Percentiles rank a stretch among this genome's conserved stretches.
phyloP scores from a whole-genome alignment of 116 monocot genomes.

The Cymodocea nodosa region DNA sequence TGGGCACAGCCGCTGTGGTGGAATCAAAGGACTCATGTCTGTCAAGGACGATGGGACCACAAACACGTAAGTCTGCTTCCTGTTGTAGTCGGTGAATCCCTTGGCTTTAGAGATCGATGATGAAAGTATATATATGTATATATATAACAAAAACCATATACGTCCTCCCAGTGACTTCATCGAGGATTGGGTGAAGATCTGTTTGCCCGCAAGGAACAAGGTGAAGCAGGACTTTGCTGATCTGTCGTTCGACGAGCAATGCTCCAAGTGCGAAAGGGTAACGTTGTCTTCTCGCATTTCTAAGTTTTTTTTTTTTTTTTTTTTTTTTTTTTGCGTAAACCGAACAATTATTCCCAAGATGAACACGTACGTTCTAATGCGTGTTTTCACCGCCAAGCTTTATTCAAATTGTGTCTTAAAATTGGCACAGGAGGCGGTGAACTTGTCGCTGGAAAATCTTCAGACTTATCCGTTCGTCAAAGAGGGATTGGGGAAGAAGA shows the following conservation, averaged over 20 bases:
- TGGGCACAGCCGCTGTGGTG: conserved; percentile 92
- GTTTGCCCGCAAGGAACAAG: conserved; percentile 45
- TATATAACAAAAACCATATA: neutral
- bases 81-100: no score
- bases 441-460: conserved; percentile 60
- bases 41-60: conserved; percentile 37
- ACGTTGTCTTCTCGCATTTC: neutral
- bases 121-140: no score
- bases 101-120: no score
- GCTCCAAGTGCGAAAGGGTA: conserved; percentile 70
- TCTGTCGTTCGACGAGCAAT: conserved; percentile 48
- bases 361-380: neutral
- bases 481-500: conserved; percentile 47
- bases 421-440: conserved; percentile 55
- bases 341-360: neutral
- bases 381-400: no score
- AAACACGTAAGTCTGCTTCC: conserved; percentile 32
- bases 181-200: conserved; percentile 81
- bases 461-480: conserved; percentile 81
- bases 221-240: conserved; percentile 23
- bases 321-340: neutral
- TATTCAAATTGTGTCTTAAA: neutral
- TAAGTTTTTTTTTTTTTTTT: no score
- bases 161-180: conserved; percentile 43
- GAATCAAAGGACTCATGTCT: conserved; percentile 86